Conservation (phyloP, 2,329 filamentous ascomycete genomes). For the Colletotrichum tanaceti region DNA sequence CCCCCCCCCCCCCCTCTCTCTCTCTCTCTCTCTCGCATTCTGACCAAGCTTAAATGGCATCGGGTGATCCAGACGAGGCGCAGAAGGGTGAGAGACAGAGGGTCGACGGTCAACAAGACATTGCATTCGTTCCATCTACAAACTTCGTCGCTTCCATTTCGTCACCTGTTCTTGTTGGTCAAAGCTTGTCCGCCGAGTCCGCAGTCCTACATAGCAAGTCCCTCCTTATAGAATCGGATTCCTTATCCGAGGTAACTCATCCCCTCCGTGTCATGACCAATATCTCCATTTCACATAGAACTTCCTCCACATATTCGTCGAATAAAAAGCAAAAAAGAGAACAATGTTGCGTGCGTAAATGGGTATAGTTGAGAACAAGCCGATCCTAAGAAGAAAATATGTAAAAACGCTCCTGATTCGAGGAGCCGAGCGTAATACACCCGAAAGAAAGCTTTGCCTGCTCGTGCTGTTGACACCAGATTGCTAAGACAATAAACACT, state of each 20-base stretch:
- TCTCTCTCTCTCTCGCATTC: neutral
- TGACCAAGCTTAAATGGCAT: neutral
- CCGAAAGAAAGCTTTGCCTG: slow-evolving; percentile 37
- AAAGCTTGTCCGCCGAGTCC: slow-evolving; percentile 16
- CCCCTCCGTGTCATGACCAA: slow-evolving; percentile 36
- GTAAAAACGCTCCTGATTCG: slow-evolving; percentile 22
- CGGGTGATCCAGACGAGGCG: neutral
- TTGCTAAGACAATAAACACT: slow-evolving; percentile 42
- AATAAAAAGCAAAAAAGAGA: slow-evolving; percentile 31
- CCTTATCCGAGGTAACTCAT: slow-evolving; percentile 19
- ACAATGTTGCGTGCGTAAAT: slow-evolving; percentile 40
- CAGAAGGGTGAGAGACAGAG: neutral
- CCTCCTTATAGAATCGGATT: slow-evolving; percentile 21
- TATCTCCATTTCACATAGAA: slow-evolving; percentile 28
- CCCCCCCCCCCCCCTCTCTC: too few relatives aligned
- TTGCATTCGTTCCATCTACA: slow-evolving; percentile 14
- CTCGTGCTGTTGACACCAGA: slow-evolving; percentile 21
- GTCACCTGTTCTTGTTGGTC: neutral
- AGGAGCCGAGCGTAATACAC: slow-evolving; percentile 11
- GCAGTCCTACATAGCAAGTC: slow-evolving; percentile 8
- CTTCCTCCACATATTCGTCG: slow-evolving; percentile 26
- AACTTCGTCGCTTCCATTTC: neutral
- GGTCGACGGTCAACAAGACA: slow-evolving; percentile 6
- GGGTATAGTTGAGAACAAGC: slow-evolving; percentile 41
- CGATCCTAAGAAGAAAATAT: slow-evolving; percentile 30